Conservation (phyloP, 768 basidiomycete species). For the Macrolepiota fuliginosa region DNA sequence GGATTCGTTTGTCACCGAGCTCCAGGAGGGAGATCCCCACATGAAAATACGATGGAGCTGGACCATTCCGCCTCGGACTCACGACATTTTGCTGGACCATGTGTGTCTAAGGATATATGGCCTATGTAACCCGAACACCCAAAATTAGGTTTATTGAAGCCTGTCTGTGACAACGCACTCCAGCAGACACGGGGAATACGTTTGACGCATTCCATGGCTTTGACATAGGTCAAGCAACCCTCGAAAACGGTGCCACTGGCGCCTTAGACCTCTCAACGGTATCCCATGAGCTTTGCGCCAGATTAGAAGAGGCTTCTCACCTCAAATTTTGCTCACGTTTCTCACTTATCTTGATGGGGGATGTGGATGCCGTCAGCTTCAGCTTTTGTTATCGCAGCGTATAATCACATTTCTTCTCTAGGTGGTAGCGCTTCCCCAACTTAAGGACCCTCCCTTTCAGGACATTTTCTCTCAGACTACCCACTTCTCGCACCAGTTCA, state of each 20-base stretch:
- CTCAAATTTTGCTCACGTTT: neutral
- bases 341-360: neutral
- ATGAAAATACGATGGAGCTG: neutral
- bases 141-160: neutral
- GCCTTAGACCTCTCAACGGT: neutral
- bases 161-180: neutral
- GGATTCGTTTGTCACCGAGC: neutral
- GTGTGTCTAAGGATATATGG: neutral
- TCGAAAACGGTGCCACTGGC: neutral
- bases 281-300: neutral
- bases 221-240: neutral
- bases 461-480: slow-evolving; percentile 5
- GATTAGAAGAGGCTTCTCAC: neutral
- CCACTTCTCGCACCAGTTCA: neutral
- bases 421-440: neutral
- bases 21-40: neutral
- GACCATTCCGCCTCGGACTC: neutral
- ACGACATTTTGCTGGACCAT: neutral
- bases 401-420: neutral
- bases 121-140: neutral
- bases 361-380: neutral
- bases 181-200: neutral
- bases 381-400: neutral
- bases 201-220: neutral
- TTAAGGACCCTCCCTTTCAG: neutral